Conservation (phyloP, 2,329 filamentous ascomycete species). For the Neoascochyta sp. region DNA sequence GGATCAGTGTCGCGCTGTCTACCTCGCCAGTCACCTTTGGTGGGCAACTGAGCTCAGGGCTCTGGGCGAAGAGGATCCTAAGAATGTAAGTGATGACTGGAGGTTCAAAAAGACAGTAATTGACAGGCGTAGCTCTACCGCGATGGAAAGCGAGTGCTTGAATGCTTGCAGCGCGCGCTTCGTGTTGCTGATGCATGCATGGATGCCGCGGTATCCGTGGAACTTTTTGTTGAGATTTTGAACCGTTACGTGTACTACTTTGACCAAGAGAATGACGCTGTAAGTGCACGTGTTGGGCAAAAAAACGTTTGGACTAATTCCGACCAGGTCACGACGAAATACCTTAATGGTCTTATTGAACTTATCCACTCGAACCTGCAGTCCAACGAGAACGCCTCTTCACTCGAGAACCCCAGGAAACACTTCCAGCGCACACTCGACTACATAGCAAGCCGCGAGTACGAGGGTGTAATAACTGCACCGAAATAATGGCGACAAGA, state of each 20-base stretch:
- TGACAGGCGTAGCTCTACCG: conserved; percentile 66
- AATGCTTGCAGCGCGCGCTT: conserved; percentile 91
- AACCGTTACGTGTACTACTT: conserved; percentile 99
- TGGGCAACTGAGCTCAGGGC: conserved; percentile 85
- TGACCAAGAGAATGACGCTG: conserved; percentile 97
- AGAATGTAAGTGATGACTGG: conserved; percentile 58
- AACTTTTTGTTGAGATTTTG: conserved; percentile 96
- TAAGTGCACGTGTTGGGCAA: conserved; percentile 41
- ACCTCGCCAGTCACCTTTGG: conserved; percentile 94
- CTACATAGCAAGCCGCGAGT: conserved; percentile 86
- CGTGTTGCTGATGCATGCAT: conserved; percentile 98
- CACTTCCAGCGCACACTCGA: conserved; percentile 95
- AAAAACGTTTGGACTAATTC: conserved; percentile 4
- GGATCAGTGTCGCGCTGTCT: conserved; percentile 94
- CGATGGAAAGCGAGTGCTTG: conserved; percentile 92
- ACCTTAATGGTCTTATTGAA: conserved; percentile 95
- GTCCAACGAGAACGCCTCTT: conserved; percentile 76
- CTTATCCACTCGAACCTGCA: conserved; percentile 94
- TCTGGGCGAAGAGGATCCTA: conserved; percentile 75
- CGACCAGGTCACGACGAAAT: conserved; percentile 82
- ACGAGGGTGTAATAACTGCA: conserved; percentile 82
- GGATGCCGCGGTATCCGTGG: conserved; percentile 95
- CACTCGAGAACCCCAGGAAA: conserved; percentile 82
- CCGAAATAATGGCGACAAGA: conserved; percentile 41
- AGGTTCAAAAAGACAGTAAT: not conserved